These are phyloP conservation scores for Pelargonium fulgidum DNA, from an alignment of 441 rosid genomes.

Conservation along the genomic window DNA sequence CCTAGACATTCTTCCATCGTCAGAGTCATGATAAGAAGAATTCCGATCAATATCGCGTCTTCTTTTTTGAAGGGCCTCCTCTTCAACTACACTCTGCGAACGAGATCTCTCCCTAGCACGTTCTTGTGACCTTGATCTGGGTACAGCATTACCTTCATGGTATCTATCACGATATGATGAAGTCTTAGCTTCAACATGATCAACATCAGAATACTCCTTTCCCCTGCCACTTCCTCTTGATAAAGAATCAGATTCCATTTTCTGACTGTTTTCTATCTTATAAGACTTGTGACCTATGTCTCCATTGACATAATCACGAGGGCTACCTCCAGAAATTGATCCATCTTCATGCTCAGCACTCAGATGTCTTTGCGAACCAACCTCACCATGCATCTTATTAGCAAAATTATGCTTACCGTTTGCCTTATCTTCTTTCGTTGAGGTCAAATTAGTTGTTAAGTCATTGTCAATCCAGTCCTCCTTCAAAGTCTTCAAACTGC, in stretches of 20 bases:
- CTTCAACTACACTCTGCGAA: constrained; percentile 42
- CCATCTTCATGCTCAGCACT: constrained; percentile 23
- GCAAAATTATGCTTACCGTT: background rate
- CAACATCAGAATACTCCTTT: constrained; percentile 30
- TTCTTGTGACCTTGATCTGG: constrained; percentile 44
- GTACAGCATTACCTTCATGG: constrained; percentile 30
- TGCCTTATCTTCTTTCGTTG: background rate
- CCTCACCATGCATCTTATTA: constrained; percentile 16
- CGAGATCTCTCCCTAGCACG: constrained; percentile 45
- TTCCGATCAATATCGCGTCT: constrained; percentile 26
- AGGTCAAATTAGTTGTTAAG: constrained; percentile 6
- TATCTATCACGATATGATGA: constrained; percentile 39
- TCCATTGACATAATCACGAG: constrained; percentile 29
- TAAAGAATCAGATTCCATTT: constrained; percentile 21
- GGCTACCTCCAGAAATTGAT: constrained; percentile 17
- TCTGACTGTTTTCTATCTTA: constrained; percentile 21
- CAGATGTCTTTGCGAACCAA: constrained; percentile 20
- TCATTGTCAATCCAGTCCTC: constrained; percentile 14
- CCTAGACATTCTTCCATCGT: constrained; percentile 27
- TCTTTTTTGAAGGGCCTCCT: constrained; percentile 34
- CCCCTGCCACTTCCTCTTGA: constrained; percentile 32
- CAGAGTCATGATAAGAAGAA: constrained; percentile 21
- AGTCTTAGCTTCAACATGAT: constrained; percentile 24
- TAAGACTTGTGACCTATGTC: constrained; percentile 23
- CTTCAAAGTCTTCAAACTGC: constrained; percentile 8